Evolutionary conservation across 768 basidiomycete genomes (phyloP).

Genomic region (Glaciozyma antarctica): DNA sequence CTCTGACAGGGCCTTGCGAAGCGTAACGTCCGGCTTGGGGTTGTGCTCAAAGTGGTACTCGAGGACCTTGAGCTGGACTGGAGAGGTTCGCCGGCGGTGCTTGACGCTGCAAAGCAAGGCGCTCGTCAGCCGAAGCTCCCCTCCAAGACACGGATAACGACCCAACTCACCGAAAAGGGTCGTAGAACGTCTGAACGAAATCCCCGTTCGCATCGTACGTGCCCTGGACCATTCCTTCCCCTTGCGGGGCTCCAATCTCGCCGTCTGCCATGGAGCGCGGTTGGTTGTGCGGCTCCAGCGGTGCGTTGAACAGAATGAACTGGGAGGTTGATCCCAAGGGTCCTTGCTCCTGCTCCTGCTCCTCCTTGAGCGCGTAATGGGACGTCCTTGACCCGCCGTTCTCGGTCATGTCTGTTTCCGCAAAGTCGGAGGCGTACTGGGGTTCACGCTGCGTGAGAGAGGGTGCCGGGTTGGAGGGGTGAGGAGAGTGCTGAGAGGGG

Average conservation of each 20-base stretch:
- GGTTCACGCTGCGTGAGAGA: too few relatives aligned
- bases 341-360: too few relatives aligned
- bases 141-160: neutral
- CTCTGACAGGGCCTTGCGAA: constrained; percentile 67
- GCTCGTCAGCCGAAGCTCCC: neutral
- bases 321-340: too few relatives aligned
- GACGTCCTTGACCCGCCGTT: too few relatives aligned
- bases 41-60: constrained; percentile 77
- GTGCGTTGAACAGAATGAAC: too few relatives aligned
- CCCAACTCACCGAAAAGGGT: constrained; percentile 24
- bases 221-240: neutral
- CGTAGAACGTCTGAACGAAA: constrained; percentile 24
- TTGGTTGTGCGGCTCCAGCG: too few relatives aligned
- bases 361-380: too few relatives aligned
- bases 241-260: neutral
- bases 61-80: constrained; percentile 75
- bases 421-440: too few relatives aligned
- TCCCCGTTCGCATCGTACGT: constrained; percentile 6
- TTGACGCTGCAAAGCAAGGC: constrained; percentile 20
- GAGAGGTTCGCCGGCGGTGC: constrained; percentile 56
- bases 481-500: too few relatives aligned
- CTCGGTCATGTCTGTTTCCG: too few relatives aligned
- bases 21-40: constrained; percentile 71
- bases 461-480: too few relatives aligned
- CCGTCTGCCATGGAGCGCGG: too few relatives aligned